phyloP scores from a whole-genome alignment of 352 stramenopile species.

The Bremia lactucae region DNA sequence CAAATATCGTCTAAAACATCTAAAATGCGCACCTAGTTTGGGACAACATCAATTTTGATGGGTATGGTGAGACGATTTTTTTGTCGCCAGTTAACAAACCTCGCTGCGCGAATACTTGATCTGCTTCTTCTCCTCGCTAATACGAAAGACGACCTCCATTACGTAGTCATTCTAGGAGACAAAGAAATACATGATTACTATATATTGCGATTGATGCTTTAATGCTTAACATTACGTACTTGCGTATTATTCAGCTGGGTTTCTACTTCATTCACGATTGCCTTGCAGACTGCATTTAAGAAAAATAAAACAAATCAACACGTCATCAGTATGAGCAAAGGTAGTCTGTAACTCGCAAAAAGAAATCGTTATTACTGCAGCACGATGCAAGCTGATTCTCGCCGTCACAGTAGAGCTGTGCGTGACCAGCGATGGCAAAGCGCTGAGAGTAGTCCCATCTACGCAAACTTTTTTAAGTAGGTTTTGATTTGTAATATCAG shows the following conservation, averaged over 20 bases:
- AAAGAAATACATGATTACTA: not conserved
- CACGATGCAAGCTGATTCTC: slow-evolving; percentile 43
- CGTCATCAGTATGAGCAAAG: too few relatives aligned
- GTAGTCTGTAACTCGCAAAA: not conserved
- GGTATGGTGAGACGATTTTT: not conserved
- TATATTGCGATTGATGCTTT: not conserved
- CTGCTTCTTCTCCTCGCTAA: slow-evolving; percentile 83
- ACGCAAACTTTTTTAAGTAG: not conserved
- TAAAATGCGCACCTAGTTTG: slow-evolving; percentile 68
- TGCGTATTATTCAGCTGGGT: slow-evolving; percentile 65
- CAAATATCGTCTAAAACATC: slow-evolving; percentile 77
- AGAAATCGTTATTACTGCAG: slow-evolving; percentile 26
- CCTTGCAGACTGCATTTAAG: slow-evolving; percentile 50
- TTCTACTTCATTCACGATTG: slow-evolving; percentile 75
- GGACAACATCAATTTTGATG: not conserved
- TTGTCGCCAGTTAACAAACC: slow-evolving; percentile 11
- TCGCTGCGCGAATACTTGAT: slow-evolving; percentile 78
- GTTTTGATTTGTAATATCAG: not conserved
- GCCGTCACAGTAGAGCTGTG: slow-evolving; percentile 53
- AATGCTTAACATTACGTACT: slow-evolving; percentile 3
- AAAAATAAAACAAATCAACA: not conserved
- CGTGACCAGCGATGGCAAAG: slow-evolving; percentile 51
- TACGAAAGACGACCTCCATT: slow-evolving; percentile 77
- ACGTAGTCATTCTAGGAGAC: slow-evolving; percentile 54
- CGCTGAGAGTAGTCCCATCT: slow-evolving; percentile 79